Percentiles rank a stretch among this genome's conserved stretches.
These are phyloP conservation scores for Limnanthes douglasii DNA, from an alignment of 345 rosid species.

Conservation along the genomic window DNA sequence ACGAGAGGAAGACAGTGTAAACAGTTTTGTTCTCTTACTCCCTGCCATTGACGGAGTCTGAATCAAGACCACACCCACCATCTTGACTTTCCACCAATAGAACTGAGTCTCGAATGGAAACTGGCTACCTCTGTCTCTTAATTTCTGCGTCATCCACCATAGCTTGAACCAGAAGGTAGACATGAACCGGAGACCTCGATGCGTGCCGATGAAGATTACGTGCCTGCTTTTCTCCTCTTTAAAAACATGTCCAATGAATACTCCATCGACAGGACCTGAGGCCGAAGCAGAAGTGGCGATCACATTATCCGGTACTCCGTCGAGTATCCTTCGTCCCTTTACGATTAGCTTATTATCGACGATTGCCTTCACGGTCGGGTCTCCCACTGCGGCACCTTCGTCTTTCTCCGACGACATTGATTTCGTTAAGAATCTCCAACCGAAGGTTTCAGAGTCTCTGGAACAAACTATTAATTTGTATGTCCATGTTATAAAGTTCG, in stretches of 20 bases:
- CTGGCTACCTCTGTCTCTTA: constrained; percentile 66
- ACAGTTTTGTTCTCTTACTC: constrained; percentile 42
- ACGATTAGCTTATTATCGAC: constrained; percentile 49
- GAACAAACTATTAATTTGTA: no score
- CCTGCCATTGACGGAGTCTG: constrained; percentile 32
- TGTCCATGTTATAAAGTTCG: no score
- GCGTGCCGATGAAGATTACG: constrained; percentile 45
- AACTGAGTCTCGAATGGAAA: constrained; percentile 86
- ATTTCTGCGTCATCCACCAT: constrained; percentile 98
- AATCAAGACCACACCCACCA: constrained; percentile 62
- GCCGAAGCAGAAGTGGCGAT: constrained; percentile 42
- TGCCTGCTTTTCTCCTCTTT: constrained; percentile 48
- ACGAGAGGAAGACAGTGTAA: constrained; percentile 79
- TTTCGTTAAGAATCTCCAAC: no score
- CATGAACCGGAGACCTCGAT: constrained; percentile 73
- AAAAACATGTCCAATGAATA: constrained; percentile 66
- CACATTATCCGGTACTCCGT: constrained; percentile 67
- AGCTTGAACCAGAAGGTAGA: constrained; percentile 86
- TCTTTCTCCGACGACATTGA: no score
- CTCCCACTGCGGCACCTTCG: no score
- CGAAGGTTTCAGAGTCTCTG: no score
- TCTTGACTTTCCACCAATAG: constrained; percentile 54
- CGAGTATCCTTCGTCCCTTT: constrained; percentile 39
- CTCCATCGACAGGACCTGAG: constrained; percentile 58
- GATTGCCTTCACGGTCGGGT: no score